phyloP scores from a whole-genome alignment of 768 basidiomycete species.

The Rhodotorula kratochvilovae region DNA sequence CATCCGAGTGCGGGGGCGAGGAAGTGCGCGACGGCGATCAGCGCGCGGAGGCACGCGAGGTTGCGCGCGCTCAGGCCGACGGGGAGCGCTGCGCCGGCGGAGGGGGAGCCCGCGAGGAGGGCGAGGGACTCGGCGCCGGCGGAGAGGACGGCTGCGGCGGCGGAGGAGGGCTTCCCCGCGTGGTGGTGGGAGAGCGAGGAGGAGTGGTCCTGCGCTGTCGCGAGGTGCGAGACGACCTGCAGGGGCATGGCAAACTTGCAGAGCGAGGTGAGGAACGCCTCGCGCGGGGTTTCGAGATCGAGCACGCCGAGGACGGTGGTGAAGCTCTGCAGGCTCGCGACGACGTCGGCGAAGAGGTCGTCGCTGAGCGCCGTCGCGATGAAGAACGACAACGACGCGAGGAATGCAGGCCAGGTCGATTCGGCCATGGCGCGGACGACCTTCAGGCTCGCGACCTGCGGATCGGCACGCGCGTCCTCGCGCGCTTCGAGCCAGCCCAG shows the following conservation, averaged over 20 bases:
- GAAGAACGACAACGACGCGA: conserved; percentile 78
- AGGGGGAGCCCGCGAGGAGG: conserved; percentile 28
- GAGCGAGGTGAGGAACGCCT: conserved; percentile 84
- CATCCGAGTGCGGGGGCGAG: conserved; percentile 79
- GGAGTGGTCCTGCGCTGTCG: conserved; percentile 50
- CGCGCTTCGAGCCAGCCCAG: conserved; percentile 59
- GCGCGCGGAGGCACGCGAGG: conserved; percentile 78
- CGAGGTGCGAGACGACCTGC: conserved; percentile 77
- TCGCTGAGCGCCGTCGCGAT: conserved; percentile 87
- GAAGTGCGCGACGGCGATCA: conserved; percentile 70
- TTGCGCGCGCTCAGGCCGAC: conserved; percentile 76
- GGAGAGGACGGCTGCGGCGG: conserved; percentile 36
- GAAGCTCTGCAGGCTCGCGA: conserved; percentile 75
- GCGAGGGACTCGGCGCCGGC: conserved; percentile 48
- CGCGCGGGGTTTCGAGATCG: conserved; percentile 76
- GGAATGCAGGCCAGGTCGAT: conserved; percentile 83
- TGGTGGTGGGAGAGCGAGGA: conserved; percentile 20
- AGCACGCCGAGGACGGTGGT: conserved; percentile 85
- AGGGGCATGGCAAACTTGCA: conserved; percentile 91
- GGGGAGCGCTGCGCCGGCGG: neutral
- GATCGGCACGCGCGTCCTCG: conserved; percentile 55
- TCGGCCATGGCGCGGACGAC: conserved; percentile 74
- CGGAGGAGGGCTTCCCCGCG: conserved; percentile 4
- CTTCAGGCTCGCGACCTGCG: conserved; percentile 57
- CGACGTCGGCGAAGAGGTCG: conserved; percentile 79